Percentiles rank a stretch among this genome's conserved stretches.
Evolutionary conservation across 169 alveolate species (phyloP).

Genomic region (Eimeria sp.): DNA sequence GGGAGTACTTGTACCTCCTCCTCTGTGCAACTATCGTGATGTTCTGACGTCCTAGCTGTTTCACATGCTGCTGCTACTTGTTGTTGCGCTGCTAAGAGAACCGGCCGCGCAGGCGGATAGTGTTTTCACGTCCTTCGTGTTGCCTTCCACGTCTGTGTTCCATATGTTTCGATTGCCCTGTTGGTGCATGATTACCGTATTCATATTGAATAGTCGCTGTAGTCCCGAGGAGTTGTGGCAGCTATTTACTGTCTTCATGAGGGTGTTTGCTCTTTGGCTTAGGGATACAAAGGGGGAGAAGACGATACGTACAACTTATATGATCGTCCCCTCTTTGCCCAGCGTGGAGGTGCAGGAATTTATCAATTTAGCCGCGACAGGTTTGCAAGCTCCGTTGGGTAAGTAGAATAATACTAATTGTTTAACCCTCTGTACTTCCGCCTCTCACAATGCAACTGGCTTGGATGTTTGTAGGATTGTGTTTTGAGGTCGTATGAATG

Average conservation of each 20-base stretch:
- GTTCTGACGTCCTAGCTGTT: background rate
- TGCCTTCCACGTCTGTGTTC: background rate
- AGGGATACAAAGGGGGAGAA: constrained; percentile 93
- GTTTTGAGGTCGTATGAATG: too few species aligned
- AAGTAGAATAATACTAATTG: background rate
- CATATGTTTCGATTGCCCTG: too few species aligned
- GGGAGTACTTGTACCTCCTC: background rate
- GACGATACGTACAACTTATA: constrained; percentile 95
- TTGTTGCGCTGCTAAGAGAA: background rate
- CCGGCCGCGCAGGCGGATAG: background rate
- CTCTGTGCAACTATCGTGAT: background rate
- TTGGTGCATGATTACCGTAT: background rate
- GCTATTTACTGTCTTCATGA: background rate
- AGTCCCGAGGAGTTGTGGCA: background rate
- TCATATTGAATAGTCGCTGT: too few species aligned
- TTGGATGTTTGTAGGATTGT: too few species aligned
- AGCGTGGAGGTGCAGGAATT: constrained; percentile 87
- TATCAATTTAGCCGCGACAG: constrained; percentile 89
- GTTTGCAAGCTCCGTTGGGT: constrained; percentile 87
- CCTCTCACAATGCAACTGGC: background rate
- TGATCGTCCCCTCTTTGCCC: constrained; percentile 96
- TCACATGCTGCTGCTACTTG: background rate
- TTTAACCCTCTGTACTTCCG: background rate
- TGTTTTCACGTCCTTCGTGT: background rate
- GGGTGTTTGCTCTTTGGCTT: background rate